Conservation (phyloP, 176 grass and related monocot species). For the Aegilops speltoides region DNA sequence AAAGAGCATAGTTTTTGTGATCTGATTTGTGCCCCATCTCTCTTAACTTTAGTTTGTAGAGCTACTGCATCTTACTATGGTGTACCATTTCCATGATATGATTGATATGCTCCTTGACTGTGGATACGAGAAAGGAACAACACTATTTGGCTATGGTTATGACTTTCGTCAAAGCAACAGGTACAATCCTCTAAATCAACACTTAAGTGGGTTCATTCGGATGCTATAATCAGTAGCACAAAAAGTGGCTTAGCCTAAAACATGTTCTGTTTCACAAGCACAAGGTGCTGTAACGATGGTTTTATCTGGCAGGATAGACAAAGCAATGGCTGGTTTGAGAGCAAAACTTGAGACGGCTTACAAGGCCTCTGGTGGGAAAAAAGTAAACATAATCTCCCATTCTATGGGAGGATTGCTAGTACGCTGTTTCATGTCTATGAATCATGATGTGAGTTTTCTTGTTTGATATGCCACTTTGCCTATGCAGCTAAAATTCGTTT, state of each 20-base stretch:
- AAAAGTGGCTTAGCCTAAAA: background rate
- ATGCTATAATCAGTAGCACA: background rate
- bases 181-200: conserved; percentile 32
- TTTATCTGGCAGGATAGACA: conserved; percentile 76
- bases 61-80: conserved; percentile 53
- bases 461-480: conserved; percentile 10
- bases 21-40: background rate
- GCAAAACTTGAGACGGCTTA: conserved; percentile 89
- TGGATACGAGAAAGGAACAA: conserved; percentile 85
- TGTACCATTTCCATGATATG: conserved; percentile 98
- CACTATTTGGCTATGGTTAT: conserved; percentile 94
- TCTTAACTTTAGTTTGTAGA: conserved; percentile 60
- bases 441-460: conserved; percentile 76
- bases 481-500: conserved; percentile 9
- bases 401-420: conserved; percentile 98
- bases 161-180: conserved; percentile 94
- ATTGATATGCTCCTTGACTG: conserved; percentile 88
- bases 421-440: conserved; percentile 75
- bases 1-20: background rate
- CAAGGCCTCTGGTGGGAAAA: conserved; percentile 77
- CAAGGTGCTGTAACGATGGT: conserved; percentile 31
- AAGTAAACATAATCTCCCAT: conserved; percentile 90
- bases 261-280: background rate
- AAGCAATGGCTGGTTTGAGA: conserved; percentile 75
- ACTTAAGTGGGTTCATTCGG: background rate